Base-by-base conservation (phyloP, 495 filamentous ascomycete genomes). In the Penicillium psychrofluorescens region DNA sequence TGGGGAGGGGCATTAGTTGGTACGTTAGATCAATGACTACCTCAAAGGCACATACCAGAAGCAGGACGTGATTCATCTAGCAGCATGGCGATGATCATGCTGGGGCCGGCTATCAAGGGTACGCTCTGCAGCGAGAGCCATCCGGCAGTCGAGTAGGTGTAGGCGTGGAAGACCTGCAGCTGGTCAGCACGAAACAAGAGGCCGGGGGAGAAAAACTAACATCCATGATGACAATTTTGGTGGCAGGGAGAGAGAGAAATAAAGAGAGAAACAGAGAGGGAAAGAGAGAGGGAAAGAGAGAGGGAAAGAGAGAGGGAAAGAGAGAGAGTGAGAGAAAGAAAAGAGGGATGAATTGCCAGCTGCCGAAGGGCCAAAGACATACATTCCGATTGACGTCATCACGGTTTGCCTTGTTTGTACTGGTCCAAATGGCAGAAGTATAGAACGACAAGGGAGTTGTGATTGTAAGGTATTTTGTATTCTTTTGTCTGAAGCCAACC, bases 61-160 rank as follows among this genome's bases (percentile, higher is more conserved):
- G 76, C 61, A 52, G 77, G 62, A 15, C 78, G 63, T 33, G 75
- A 70, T 29, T 82, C 78, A 22, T 76, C 70, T 1, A 78, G 71
- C 2, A 89, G 70, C 46, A 86, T 57, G 7, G 75, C 67, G 40
- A 77, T 70, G 31, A 91, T 80, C 44, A 88, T 70, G 32, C 77
- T 76, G 1, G 87, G 87, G 15, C 79, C 78, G 5, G 70, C 45
- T 38, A 86, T 74, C 33, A 90, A 67, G 0, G 83, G 72, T 4
- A 81, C 10, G 32, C 84, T 77, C 66, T 92, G 85, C 10, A 85
- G 52, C 13, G 72, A 53, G 37, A 87, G 73, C 85, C 83, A 88
- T 49, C 66, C 76, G 7, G 80, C 67, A 15, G 83, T 82, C 14
- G 75, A 71, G 59, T 83, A 82, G 40, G 73, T 80, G 66, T 87